Evolutionary conservation across 768 basidiomycete genomes (phyloP).

Genomic region (Sporobolomyces pararoseus): DNA sequence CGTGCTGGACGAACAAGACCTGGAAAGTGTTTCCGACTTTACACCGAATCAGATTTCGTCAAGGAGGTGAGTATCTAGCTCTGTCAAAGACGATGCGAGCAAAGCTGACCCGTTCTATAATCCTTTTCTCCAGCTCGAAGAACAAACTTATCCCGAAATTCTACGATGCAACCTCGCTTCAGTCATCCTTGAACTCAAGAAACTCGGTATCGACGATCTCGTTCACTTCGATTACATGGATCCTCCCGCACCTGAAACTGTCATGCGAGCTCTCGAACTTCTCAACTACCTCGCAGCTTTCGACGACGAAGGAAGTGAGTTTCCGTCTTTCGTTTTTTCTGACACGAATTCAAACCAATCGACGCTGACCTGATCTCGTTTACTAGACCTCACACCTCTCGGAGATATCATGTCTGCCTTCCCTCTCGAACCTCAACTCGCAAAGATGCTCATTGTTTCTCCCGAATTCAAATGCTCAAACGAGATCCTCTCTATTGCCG

Average conservation of each 20-base stretch:
- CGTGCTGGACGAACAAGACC: conserved; percentile 93
- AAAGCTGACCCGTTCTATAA: not conserved
- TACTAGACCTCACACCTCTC: conserved; percentile 64
- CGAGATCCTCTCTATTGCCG: conserved; percentile 88
- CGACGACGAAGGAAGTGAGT: conserved; percentile 74
- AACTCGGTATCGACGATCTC: conserved; percentile 89
- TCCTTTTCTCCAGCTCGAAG: conserved; percentile 60
- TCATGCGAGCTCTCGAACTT: conserved; percentile 93
- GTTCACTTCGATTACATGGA: conserved; percentile 57
- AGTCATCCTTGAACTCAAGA: conserved; percentile 86
- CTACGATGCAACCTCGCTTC: conserved; percentile 87
- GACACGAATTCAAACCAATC: too few relatives aligned
- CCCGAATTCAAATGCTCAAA: conserved; percentile 95
- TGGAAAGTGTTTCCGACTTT: conserved; percentile 93
- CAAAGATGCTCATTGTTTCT: conserved; percentile 89
- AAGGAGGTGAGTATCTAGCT: conserved; percentile 54
- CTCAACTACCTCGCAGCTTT: conserved; percentile 87
- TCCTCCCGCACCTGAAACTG: conserved; percentile 88
- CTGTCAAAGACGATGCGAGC: not conserved
- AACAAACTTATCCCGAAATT: conserved; percentile 97
- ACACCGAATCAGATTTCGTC: conserved; percentile 97
- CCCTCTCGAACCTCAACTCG: conserved; percentile 94
- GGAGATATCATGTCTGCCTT: conserved; percentile 96
- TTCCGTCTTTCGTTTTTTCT: not conserved
- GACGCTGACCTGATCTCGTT: not conserved